Percentiles rank a stretch among this genome's conserved stretches.
Conservation (phyloP, 2,329 filamentous ascomycete genomes). For the Aureobasidium sp. region DNA sequence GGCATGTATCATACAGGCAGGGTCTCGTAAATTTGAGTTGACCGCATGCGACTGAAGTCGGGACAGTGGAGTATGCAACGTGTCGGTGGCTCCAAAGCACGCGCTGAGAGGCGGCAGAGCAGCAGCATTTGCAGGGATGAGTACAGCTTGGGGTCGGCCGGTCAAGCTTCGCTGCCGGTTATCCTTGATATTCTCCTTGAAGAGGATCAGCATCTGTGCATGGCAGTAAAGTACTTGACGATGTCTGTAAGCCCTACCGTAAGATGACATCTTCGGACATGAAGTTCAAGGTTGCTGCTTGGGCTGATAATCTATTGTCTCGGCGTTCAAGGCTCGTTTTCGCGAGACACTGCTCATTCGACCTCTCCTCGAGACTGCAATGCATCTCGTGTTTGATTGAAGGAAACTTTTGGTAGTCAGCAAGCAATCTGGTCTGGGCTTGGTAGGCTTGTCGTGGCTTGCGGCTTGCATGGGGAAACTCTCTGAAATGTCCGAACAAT, state of each 20-base stretch:
- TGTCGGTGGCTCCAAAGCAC: neutral
- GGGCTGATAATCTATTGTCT: neutral
- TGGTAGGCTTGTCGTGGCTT: neutral
- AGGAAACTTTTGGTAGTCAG: neutral
- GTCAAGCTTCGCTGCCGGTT: slow-evolving; percentile 7
- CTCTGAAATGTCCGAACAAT: slow-evolving; percentile 4
- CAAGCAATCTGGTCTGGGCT: neutral
- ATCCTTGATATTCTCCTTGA: neutral
- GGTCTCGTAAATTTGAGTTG: neutral
- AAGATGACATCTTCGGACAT: neutral
- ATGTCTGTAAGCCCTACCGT: neutral
- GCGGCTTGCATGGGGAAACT: slow-evolving; percentile 10
- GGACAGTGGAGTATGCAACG: neutral
- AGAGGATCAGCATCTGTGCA: neutral
- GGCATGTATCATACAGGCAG: neutral
- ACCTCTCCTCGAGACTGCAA: neutral
- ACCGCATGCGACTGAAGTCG: neutral
- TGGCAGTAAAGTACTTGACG: neutral
- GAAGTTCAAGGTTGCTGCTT: neutral
- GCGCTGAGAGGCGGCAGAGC: slow-evolving; percentile 4
- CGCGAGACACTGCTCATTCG: neutral
- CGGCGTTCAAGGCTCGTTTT: neutral
- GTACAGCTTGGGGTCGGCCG: neutral
- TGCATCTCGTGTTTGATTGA: neutral
- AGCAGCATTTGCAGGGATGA: neutral